These are phyloP conservation scores for Myriosclerotinia curreyana DNA, from an alignment of 2,329 filamentous ascomycete species.

Conservation along the genomic window DNA sequence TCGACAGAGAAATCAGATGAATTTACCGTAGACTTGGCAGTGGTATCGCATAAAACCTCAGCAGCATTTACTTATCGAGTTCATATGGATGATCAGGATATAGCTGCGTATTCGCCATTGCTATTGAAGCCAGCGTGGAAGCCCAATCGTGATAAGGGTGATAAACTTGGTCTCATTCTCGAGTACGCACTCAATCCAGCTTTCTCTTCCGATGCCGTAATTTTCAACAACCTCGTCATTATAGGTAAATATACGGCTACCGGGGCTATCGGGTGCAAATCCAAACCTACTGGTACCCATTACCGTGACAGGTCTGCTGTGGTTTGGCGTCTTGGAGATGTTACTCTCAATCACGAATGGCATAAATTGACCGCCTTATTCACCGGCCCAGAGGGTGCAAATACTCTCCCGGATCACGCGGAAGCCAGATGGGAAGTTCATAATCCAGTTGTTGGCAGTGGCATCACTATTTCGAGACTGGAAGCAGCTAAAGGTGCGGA, in stretches of 20 bases:
- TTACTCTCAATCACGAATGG: slow-evolving; percentile 58
- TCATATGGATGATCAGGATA: slow-evolving; percentile 60
- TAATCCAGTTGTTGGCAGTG: slow-evolving; percentile 50
- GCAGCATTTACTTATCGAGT: slow-evolving; percentile 93
- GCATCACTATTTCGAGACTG: slow-evolving; percentile 62
- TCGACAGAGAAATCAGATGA: slow-evolving; percentile 66
- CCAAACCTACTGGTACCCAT: slow-evolving; percentile 77
- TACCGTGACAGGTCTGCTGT: slow-evolving; percentile 72
- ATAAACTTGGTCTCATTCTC: slow-evolving; percentile 82
- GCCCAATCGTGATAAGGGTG: slow-evolving; percentile 73
- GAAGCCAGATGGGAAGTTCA: slow-evolving; percentile 79
- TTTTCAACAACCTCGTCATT: slow-evolving; percentile 71
- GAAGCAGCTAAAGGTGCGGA: slow-evolving; percentile 53
- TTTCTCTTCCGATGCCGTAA: slow-evolving; percentile 47
- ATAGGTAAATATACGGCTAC: slow-evolving; percentile 68
- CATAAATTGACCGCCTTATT: slow-evolving; percentile 83
- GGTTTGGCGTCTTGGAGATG: slow-evolving; percentile 76
- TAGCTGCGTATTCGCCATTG: slow-evolving; percentile 57
- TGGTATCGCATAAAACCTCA: slow-evolving; percentile 64
- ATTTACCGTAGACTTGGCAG: slow-evolving; percentile 71
- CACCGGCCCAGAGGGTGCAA: slow-evolving; percentile 64
- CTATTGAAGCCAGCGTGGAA: slow-evolving; percentile 70
- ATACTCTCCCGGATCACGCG: slow-evolving; percentile 69
- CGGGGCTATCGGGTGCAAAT: slow-evolving; percentile 65
- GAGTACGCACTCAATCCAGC: slow-evolving; percentile 79